phyloP scores from a whole-genome alignment of 352 stramenopile species.

The Phytopythium aichiense region DNA sequence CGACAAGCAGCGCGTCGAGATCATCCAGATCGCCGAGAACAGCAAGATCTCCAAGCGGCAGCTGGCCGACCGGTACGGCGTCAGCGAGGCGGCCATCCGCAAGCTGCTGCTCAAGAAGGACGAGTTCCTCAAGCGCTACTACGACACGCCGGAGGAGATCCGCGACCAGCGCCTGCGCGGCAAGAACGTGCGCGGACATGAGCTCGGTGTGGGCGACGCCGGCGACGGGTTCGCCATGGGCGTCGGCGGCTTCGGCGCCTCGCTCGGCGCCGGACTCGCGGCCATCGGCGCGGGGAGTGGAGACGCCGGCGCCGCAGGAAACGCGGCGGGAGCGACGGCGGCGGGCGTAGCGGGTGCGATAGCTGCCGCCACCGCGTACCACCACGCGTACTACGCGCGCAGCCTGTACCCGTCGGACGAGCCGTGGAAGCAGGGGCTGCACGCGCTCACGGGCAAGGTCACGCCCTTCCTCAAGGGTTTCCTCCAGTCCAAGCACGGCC shows the following conservation, averaged over 20 bases:
- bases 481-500: constrained; percentile 22
- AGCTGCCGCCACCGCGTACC: background rate
- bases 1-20: constrained; percentile 78
- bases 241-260: background rate
- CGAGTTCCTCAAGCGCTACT: constrained; percentile 75
- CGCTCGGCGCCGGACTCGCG: constrained; percentile 8
- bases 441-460: constrained; percentile 42
- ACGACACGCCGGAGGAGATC: constrained; percentile 73
- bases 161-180: constrained; percentile 67
- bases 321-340: background rate
- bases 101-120: constrained; percentile 82
- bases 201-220: constrained; percentile 2
- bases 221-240: background rate
- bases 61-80: constrained; percentile 69
- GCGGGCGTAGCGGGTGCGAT: background rate
- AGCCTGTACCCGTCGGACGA: constrained; percentile 62
- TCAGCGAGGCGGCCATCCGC: constrained; percentile 75
- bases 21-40: constrained; percentile 81
- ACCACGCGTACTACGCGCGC: constrained; percentile 7
- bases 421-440: constrained; percentile 63
- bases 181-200: constrained; percentile 39
- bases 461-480: constrained; percentile 66
- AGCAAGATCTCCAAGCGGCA: constrained; percentile 76
- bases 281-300: background rate
- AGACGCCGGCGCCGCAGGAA: background rate